Conservation (phyloP, 768 basidiomycete genomes). For the Auriscalpium vulgare region DNA sequence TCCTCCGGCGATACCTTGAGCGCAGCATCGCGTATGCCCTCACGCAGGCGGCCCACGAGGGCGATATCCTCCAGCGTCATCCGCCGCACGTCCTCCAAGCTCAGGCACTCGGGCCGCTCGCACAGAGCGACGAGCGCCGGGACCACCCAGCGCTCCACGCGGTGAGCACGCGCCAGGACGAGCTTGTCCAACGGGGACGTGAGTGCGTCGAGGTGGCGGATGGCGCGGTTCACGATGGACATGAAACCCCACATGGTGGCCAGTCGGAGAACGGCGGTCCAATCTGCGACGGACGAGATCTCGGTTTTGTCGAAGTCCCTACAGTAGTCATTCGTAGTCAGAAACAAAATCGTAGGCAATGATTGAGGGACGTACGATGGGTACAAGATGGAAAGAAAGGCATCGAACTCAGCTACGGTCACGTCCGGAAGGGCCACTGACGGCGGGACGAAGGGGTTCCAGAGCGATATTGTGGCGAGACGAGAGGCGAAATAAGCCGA, state of each 20-base stretch:
- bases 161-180: constrained; percentile 2
- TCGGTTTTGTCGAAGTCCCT: constrained; percentile 5
- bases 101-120: neutral
- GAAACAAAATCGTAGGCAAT: neutral
- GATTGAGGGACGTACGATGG: neutral
- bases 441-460: neutral
- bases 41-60: constrained; percentile 4
- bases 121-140: constrained; percentile 6
- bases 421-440: constrained; percentile 3
- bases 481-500: constrained; percentile 8
- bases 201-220: neutral
- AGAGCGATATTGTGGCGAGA: neutral
- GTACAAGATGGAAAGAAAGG: constrained; percentile 11
- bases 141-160: constrained; percentile 1
- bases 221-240: constrained; percentile 6
- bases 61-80: constrained; percentile 7
- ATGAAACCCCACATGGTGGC: constrained; percentile 10
- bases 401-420: constrained; percentile 5
- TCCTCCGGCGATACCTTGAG: neutral
- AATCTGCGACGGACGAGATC: constrained; percentile 3
- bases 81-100: constrained; percentile 1
- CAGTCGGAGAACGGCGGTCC: constrained; percentile 9
- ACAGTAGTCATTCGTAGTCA: neutral
- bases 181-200: constrained; percentile 4
- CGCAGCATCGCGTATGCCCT: neutral